Percentiles rank a stretch among this genome's conserved stretches.
phyloP scores from a whole-genome alignment of 176 grass and related monocot species.

The Sorghum bicolor region DNA sequence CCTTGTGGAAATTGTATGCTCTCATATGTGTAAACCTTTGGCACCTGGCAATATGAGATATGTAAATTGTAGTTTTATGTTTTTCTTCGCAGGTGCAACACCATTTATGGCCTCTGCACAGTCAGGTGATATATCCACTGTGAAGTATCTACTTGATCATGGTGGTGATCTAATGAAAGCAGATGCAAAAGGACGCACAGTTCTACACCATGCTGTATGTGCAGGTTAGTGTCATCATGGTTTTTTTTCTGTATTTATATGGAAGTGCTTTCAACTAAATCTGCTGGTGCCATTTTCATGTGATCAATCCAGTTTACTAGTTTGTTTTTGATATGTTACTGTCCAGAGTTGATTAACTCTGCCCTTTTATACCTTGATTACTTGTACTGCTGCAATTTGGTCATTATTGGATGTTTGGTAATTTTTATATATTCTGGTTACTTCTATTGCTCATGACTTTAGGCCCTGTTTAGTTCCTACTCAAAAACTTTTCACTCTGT shows the following conservation, averaged over 20 bases:
- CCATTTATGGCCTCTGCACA: constrained; percentile 24
- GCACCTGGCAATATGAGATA: neutral
- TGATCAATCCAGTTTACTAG: neutral
- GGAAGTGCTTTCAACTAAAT: neutral
- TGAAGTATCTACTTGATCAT: constrained; percentile 31
- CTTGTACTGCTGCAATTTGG: neutral
- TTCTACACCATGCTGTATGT: constrained; percentile 26
- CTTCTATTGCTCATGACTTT: neutral
- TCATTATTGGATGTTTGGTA: neutral
- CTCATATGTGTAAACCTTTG: neutral
- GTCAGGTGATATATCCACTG: constrained; percentile 27
- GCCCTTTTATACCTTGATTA: neutral
- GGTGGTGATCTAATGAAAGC: constrained; percentile 29
- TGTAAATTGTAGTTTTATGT: neutral
- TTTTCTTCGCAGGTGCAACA: constrained; percentile 6
- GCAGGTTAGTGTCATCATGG: neutral
- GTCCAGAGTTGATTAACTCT: neutral
- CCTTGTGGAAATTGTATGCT: neutral
- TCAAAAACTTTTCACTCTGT: too few species aligned
- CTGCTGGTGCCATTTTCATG: neutral
- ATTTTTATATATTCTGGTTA: neutral
- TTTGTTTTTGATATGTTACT: neutral
- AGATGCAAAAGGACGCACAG: constrained; percentile 19
- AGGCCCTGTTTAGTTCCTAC: too few species aligned
- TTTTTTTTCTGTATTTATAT: neutral